phyloP scores from a whole-genome alignment of 495 filamentous ascomycete genomes.

The Aspergillus bridgeri region DNA sequence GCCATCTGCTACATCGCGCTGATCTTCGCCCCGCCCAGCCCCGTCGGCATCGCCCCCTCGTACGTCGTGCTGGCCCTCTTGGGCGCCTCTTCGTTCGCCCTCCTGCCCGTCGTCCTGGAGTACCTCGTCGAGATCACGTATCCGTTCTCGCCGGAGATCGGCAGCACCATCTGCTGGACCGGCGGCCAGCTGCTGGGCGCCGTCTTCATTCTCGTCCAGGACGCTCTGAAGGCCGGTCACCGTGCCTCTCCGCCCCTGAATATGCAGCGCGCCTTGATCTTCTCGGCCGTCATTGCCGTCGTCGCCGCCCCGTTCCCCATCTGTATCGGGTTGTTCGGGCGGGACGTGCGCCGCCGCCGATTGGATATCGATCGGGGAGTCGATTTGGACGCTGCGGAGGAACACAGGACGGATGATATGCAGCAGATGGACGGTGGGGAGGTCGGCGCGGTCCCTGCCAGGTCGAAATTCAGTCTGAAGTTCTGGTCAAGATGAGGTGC shows the following conservation, averaged over 20 bases:
- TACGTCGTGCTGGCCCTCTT: slow-evolving; percentile 66
- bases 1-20: slow-evolving; percentile 70
- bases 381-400: slow-evolving; percentile 18
- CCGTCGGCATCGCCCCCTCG: slow-evolving; percentile 59
- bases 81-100: slow-evolving; percentile 73
- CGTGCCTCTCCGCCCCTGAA: slow-evolving; percentile 56
- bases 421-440: neutral
- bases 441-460: neutral
- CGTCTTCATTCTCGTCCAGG: slow-evolving; percentile 77
- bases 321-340: slow-evolving; percentile 62
- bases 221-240: slow-evolving; percentile 65
- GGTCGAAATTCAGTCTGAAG: slow-evolving; percentile 1
- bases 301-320: slow-evolving; percentile 65
- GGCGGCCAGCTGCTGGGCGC: slow-evolving; percentile 70
- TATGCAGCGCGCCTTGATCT: slow-evolving; percentile 73
- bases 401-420: neutral
- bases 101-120: slow-evolving; percentile 84
- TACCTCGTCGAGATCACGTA: slow-evolving; percentile 82
- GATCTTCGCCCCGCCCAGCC: slow-evolving; percentile 73
- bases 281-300: slow-evolving; percentile 66
- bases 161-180: slow-evolving; percentile 77
- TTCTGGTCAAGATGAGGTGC: slow-evolving; percentile 4
- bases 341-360: slow-evolving; percentile 51
- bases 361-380: slow-evolving; percentile 52
- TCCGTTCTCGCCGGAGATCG: slow-evolving; percentile 83